Evolutionary conservation across 2,329 filamentous ascomycete species (phyloP).

Genomic region (Ophiocordyceps robertsii): DNA sequence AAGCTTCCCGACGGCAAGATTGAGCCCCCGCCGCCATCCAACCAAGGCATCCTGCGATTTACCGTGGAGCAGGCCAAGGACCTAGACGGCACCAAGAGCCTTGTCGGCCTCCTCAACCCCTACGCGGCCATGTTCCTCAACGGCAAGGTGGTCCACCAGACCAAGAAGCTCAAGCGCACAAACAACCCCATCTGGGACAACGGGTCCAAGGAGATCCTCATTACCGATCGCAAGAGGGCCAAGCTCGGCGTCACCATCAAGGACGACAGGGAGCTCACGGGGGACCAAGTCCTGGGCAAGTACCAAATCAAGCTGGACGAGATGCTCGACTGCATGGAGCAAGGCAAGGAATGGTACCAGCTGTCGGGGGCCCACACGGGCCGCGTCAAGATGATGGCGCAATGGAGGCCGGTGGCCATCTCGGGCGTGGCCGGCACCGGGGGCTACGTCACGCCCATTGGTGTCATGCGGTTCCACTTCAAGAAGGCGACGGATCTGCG

Average conservation of each 20-base stretch:
- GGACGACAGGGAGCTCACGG: slow-evolving; percentile 76
- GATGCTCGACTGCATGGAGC: slow-evolving; percentile 78
- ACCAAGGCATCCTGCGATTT: slow-evolving; percentile 88
- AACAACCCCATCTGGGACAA: slow-evolving; percentile 97
- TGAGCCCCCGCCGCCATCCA: slow-evolving; percentile 74
- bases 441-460: slow-evolving; percentile 86
- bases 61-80: slow-evolving; percentile 95
- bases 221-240: slow-evolving; percentile 83
- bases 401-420: slow-evolving; percentile 91
- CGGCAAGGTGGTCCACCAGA: slow-evolving; percentile 77
- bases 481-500: slow-evolving; percentile 68
- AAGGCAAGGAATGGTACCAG: slow-evolving; percentile 95
- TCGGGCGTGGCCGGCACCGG: slow-evolving; percentile 68
- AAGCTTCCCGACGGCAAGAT: slow-evolving; percentile 64
- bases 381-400: slow-evolving; percentile 76
- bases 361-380: slow-evolving; percentile 69
- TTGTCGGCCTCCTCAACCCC: slow-evolving; percentile 82
- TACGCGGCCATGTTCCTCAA: slow-evolving; percentile 85
- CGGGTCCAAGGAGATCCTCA: slow-evolving; percentile 83
- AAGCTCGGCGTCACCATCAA: slow-evolving; percentile 89
- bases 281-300: slow-evolving; percentile 74
- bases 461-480: slow-evolving; percentile 91
- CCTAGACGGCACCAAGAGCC: slow-evolving; percentile 79
- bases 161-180: slow-evolving; percentile 87
- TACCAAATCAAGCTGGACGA: slow-evolving; percentile 95